Base-by-base conservation (phyloP, 1,284 basidiomycete genomes). In the Omphalotus olearius region DNA sequence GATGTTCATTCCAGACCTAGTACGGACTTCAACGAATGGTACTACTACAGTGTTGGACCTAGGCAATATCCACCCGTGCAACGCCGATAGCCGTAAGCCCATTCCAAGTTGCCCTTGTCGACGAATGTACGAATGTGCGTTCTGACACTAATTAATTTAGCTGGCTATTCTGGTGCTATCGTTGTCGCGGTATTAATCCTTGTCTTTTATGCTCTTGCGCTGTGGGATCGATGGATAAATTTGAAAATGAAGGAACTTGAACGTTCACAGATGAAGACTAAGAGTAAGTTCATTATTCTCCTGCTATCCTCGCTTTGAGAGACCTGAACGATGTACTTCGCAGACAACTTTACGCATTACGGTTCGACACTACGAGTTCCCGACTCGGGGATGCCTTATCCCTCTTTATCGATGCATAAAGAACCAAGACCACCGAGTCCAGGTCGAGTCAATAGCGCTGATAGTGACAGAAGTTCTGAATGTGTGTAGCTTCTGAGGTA, bases 171-270 rank as follows among this genome's bases (percentile, higher is more conserved):
- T 11, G 52, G 52, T 23, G 54, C 52, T 1, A 26, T 58, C 2
- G 28, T 48, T n/a, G 16, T 64, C 17, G 45, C 66, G 2, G 48
- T 63, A 11, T 50, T 65, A 13, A 47, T 65, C n/a, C 58, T 67
- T 11, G 51, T 60, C 16, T 66, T 68, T 45, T 67, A 68, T 20
- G 66, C 60, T 4, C 52, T 67, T 23, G 65, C 67, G 14, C 55
- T 67, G 17, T 67, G 65, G 67, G 66, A 68, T 46, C 52, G 65
- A 45, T 68, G 64, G 64, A 53, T 66, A 42, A 54, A 55, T 48
- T 57, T 68, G 10, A 66, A 54, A 50, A 36, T 57, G 10, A 55
- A 56, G 6, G 59, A 63, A 45, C 51, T 47, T 7, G 56, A 51
- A 3, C 9, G 44, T 17, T 25, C 26, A 42, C 42, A 45, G 49